These are phyloP conservation scores for Limnomonas spitsbergensis DNA, from an alignment of 139 green algal species.

Conservation along the genomic window DNA sequence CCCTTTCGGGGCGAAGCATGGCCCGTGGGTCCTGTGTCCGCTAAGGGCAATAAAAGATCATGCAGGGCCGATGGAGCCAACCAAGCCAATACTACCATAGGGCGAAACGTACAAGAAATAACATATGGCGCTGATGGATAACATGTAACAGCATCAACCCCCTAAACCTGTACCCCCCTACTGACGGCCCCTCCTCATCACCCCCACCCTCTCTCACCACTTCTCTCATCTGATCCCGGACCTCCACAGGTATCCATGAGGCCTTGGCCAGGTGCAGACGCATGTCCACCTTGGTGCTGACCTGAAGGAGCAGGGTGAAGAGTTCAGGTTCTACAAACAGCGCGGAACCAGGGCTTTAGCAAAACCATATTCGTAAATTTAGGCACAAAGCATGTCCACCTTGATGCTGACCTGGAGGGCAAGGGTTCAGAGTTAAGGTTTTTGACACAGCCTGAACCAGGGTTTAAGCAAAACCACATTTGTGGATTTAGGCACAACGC, in stretches of 20 bases:
- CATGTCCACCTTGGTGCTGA: constrained; percentile 97
- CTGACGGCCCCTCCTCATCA: no score
- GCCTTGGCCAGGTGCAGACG: constrained; percentile 67
- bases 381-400: constrained; percentile 83
- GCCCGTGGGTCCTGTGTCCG: no score
- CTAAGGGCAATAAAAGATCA: no score
- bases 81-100: no score
- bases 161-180: no score
- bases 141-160: no score
- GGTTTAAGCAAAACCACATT: background rate
- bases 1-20: no score
- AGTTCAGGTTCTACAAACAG: constrained; percentile 3
- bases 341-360: background rate
- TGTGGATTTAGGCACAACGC: constrained; percentile 33
- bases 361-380: background rate
- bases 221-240: constrained; percentile 67
- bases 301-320: constrained; percentile 27
- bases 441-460: background rate
- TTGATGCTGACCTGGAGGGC: constrained; percentile 90
- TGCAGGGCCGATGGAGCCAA: no score
- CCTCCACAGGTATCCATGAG: constrained; percentile 75
- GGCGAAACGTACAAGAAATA: no score
- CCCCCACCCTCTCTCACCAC: no score
- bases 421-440: background rate
- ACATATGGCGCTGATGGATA: no score